Percentiles rank a stretch among this genome's conserved stretches.
Conservation (phyloP, 495 filamentous ascomycete species). For the Neurospora sp. region DNA sequence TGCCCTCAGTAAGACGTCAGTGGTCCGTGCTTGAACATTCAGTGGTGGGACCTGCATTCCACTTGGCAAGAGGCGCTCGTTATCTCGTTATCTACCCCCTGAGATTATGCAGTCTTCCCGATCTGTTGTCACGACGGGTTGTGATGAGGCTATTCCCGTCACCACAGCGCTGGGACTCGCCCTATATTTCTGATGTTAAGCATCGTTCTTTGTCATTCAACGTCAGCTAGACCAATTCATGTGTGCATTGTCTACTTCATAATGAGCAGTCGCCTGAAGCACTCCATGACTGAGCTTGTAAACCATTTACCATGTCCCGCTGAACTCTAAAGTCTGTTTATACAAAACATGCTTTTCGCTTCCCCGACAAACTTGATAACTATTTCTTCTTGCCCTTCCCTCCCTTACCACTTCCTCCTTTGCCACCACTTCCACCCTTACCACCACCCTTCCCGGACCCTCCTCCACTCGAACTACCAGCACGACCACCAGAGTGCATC, state of each 20-base stretch:
- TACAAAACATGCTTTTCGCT: background rate
- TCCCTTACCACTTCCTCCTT: conserved; percentile 5
- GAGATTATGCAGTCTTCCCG: background rate
- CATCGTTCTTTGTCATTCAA: background rate
- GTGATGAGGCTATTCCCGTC: background rate
- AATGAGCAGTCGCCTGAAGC: background rate
- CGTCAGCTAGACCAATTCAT: background rate
- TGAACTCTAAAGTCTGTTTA: background rate
- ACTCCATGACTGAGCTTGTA: background rate
- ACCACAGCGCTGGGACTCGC: background rate
- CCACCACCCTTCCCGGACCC: conserved; percentile 34
- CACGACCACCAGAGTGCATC: conserved; percentile 50
- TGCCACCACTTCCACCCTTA: conserved; percentile 14
- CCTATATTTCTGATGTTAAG: background rate
- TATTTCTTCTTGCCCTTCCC: conserved; percentile 9
- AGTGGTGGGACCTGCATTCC: background rate
- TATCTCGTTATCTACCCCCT: background rate
- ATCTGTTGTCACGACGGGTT: background rate
- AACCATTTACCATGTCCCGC: background rate
- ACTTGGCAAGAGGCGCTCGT: background rate
- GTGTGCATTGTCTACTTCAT: background rate
- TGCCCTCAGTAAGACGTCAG: background rate
- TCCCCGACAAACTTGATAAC: background rate
- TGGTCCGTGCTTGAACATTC: background rate
- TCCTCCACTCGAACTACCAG: conserved; percentile 31